Evolutionary conservation across 202 grass and related monocot genomes (phyloP), one percentile per base, ranked within the genome.

Genomic region (Panicum virgatum): DNA sequence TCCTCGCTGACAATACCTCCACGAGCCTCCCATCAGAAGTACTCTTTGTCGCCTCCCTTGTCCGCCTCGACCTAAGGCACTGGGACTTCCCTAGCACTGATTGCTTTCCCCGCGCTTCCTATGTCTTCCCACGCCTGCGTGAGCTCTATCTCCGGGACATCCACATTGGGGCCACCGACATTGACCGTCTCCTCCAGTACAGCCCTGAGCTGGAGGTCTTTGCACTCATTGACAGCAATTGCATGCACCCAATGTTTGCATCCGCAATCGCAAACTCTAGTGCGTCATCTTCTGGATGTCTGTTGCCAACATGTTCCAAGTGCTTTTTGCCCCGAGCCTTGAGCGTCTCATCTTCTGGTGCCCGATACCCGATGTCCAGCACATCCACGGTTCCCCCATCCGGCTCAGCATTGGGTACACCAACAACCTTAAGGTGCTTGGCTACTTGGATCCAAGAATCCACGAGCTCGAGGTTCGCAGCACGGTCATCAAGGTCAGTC

Each of bases 301-400:
- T 26, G 3, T 81, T 11, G 51, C 77, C 5, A 10, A 62, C 1
- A 79, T 36, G 58, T 11, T 84, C 39, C 32, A 44, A 34, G 45
- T 89, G 51, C 34, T 58, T 20, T 60, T 46, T 13, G 34, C 63
- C 67, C 72, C 80, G 54, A 2, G 12, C 23, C 70, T 85, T 11
- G 62, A 92, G 26, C 40, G 86, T 62, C 57, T 83, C 61, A 86
- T 92, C 81, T 19, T 86, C 11, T 75, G 70, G 86, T 74, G 78
- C 47, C 73, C 4, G 42, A 68, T 30, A 70, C 67, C 48, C n/a
- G 26, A 30, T 5, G 10, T 34, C 34, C 57, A 5, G 0, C 32
- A 44, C 5, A 0, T 57, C 19, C 5, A 26, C 25, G 53, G 25
- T 16, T 69, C 43, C 8, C 25, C 5, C 7, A 79, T 26, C 18